Evolutionary conservation across 352 stramenopile species (phyloP).

Genomic region (Pythium coloratum): DNA sequence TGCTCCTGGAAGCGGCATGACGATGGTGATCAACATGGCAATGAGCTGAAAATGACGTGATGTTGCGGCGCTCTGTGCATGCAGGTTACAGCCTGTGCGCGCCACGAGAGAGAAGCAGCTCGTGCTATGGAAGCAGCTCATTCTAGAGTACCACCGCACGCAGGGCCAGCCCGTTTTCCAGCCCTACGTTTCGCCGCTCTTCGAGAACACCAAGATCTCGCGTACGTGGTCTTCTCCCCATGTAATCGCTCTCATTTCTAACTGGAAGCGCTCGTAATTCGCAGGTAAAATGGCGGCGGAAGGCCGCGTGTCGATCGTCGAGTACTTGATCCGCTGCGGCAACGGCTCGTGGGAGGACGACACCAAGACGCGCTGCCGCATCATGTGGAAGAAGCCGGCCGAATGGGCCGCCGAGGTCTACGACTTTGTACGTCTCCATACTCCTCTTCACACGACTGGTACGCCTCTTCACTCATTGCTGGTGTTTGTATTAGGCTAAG

Average conservation of each 20-base stretch:
- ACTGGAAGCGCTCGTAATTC: not conserved
- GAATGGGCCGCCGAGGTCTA: constrained; percentile 86
- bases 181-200: constrained; percentile 63
- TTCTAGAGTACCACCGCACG: constrained; percentile 82
- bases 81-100: constrained; percentile 74
- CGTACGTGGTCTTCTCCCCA: constrained; percentile 30
- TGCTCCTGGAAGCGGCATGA: not conserved
- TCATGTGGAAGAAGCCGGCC: constrained; percentile 85
- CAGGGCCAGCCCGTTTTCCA: constrained; percentile 72
- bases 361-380: constrained; percentile 70
- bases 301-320: constrained; percentile 62
- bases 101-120: constrained; percentile 86
- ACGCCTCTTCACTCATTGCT: not conserved
- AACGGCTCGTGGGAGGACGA: constrained; percentile 83
- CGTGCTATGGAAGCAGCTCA: constrained; percentile 83
- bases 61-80: not conserved
- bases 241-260: not conserved
- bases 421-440: constrained; percentile 59
- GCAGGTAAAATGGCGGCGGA: constrained; percentile 72
- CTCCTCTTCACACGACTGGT: constrained; percentile 5
- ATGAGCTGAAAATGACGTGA: not conserved
- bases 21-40: not conserved
- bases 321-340: constrained; percentile 75
- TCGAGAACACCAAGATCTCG: constrained; percentile 85
- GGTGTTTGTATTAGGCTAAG: constrained; percentile 40